Evolutionary conservation across 2,329 filamentous ascomycete genomes (phyloP).

Genomic region (Orbilia javanica): DNA sequence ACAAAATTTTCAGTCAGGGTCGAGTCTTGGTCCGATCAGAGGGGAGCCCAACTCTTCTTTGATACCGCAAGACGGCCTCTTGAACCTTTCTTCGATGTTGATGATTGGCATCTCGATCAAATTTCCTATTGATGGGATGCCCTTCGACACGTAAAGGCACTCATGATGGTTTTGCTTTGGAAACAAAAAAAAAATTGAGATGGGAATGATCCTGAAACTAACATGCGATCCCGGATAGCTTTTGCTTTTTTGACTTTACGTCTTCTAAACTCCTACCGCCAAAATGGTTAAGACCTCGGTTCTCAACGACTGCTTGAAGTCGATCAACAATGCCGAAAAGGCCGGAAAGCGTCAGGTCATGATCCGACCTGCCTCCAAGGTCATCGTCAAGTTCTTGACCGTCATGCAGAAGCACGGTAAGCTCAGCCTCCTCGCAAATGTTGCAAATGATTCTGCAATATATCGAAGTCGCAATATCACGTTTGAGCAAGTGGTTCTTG

Average conservation of each 20-base stretch:
- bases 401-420: slow-evolving; percentile 99
- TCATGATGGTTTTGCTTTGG: slow-evolving; percentile 59
- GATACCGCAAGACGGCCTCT: slow-evolving; percentile 60
- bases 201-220: slow-evolving; percentile 58
- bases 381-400: slow-evolving; percentile 98
- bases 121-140: slow-evolving; percentile 47
- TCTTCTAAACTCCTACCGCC: slow-evolving; percentile 69
- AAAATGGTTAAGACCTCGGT: slow-evolving; percentile 99
- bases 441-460: slow-evolving; percentile 34
- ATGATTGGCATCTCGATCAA: slow-evolving; percentile 55
- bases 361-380: slow-evolving; percentile 98
- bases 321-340: slow-evolving; percentile 99
- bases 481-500: slow-evolving; percentile 17
- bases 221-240: slow-evolving; percentile 33
- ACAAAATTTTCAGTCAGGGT: slow-evolving; percentile 56
- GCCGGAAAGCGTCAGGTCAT: slow-evolving; percentile 98
- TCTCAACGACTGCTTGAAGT: slow-evolving; percentile 98
- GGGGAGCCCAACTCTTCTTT: slow-evolving; percentile 21
- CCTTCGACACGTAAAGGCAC: slow-evolving; percentile 58
- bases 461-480: slow-evolving; percentile 32
- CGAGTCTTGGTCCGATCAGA: slow-evolving; percentile 59
- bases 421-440: slow-evolving; percentile 65
- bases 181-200: slow-evolving; percentile 24
- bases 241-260: slow-evolving; percentile 17
- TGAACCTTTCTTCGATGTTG: slow-evolving; percentile 59